Conservation (phyloP, 2,329 filamentous ascomycete species). For the Hymenoscyphus fraxineus region DNA sequence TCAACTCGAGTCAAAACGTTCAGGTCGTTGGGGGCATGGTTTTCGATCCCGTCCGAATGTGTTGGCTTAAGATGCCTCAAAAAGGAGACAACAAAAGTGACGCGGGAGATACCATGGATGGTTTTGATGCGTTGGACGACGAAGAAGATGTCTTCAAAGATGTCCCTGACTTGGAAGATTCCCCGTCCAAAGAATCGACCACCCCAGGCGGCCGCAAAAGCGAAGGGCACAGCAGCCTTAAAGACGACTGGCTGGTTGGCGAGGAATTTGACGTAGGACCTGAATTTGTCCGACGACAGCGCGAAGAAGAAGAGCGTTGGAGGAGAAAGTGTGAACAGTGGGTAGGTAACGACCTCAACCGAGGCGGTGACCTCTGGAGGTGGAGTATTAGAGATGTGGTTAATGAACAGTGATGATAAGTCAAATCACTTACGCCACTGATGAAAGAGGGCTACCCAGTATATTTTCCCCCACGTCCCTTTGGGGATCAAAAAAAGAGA, state of each 20-base stretch:
- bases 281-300: constrained; percentile 83
- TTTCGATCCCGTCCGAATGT: constrained; percentile 95
- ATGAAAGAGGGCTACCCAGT: no score
- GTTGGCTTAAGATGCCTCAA: constrained; percentile 79
- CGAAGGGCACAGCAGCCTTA: constrained; percentile 45
- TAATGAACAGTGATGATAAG: constrained; percentile 10
- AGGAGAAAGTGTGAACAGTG: constrained; percentile 81
- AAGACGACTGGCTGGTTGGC: constrained; percentile 80
- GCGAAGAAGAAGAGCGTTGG: constrained; percentile 91
- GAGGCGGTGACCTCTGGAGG: constrained; percentile 63
- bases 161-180: constrained; percentile 85
- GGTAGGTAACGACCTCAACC: constrained; percentile 54
- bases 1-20: constrained; percentile 77
- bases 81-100: constrained; percentile 43
- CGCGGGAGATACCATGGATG: constrained; percentile 55
- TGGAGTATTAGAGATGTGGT: constrained; percentile 70
- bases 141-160: constrained; percentile 94
- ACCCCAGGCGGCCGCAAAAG: constrained; percentile 52
- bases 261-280: constrained; percentile 98
- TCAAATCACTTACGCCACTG: neutral
- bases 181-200: constrained; percentile 33
- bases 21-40: constrained; percentile 98
- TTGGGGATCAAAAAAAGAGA: no score
- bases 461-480: no score
- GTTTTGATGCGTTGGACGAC: constrained; percentile 70